phyloP scores from a whole-genome alignment of 495 filamentous ascomycete species.

The Lepraria neglecta region DNA sequence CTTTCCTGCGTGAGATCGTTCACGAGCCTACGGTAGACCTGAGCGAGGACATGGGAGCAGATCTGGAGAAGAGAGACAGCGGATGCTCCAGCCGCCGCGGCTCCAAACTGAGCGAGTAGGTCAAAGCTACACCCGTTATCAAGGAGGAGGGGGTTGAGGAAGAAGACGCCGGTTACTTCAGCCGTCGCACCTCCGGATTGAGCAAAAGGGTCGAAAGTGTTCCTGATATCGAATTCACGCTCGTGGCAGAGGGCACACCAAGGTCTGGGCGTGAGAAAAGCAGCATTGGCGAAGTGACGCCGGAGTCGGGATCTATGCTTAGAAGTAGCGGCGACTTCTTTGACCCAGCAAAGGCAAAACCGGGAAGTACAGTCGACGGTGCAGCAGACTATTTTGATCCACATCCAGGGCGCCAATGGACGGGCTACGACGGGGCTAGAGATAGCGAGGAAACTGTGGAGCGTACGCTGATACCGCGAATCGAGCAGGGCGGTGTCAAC shows the following conservation, averaged over 20 bases:
- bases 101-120: background rate
- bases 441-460: too few relatives aligned
- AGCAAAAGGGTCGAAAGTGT: background rate
- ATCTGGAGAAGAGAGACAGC: constrained; percentile 2
- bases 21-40: background rate
- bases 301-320: too few relatives aligned
- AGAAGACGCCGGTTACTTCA: background rate
- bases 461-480: too few relatives aligned
- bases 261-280: background rate
- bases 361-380: too few relatives aligned
- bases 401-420: too few relatives aligned
- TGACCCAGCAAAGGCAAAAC: too few relatives aligned
- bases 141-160: background rate
- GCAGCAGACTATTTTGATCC: too few relatives aligned
- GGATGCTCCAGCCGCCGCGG: constrained; percentile 16
- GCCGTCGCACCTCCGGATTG: background rate
- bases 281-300: too few relatives aligned
- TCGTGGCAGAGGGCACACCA: background rate
- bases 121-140: background rate
- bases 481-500: too few relatives aligned
- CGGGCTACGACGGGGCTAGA: too few relatives aligned
- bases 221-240: background rate
- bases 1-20: background rate
- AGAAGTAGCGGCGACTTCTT: too few relatives aligned
- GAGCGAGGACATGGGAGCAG: constrained; percentile 9